Evolutionary conservation across 2,329 filamentous ascomycete genomes (phyloP), one percentile per base, ranked within the genome.

Genomic region (Aspergillus brunneoviolaceus): DNA sequence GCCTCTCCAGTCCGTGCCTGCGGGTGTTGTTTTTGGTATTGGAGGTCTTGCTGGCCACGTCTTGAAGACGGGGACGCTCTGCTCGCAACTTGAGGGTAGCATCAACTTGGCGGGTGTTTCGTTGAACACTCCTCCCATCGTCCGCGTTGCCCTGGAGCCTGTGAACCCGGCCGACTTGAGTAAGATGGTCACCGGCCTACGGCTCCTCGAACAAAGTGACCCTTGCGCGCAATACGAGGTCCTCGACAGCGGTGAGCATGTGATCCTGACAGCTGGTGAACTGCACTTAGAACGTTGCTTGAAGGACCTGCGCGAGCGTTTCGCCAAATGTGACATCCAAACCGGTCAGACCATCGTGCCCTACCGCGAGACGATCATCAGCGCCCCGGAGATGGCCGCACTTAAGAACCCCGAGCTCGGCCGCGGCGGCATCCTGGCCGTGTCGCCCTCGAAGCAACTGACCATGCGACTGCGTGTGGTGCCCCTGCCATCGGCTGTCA

Each of bases 181-280:
- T 74, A 97, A 96, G 79, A 96, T 99, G 93, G 92, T 99, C 59
- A 84, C 86, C 5, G 95, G 95, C 0, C 80, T 99, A 55, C 88
- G 88, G 63, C 80, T 99, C 19, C 85, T 99, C 1, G 93, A 96
- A 33, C 92, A 97, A 72, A 96, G 92, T 69, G 95, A 99, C 70
- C 94, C 95, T 0, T 98, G 95, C 70, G 95, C 94, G 14, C 89
- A 96, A 73, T 99, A 99, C 69, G 93, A 98, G 73, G 91, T 96
- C 54, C 89, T 98, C 55, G 85, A 89, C 59, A 97, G 89, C 67
- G 95, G 95, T 59, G 95, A 99, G 77, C 95, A 99, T 75, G 95
- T 99, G 48, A 86, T 99, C 23, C 77, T 96, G 42, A 98, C 95
- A 0, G 95, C 95, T 5, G 95, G 95, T 57, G 95, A 99, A 76